Evolutionary conservation across 345 rosid species (phyloP), one percentile per base, ranked within the genome.

Genomic region (Acer saccharum): DNA sequence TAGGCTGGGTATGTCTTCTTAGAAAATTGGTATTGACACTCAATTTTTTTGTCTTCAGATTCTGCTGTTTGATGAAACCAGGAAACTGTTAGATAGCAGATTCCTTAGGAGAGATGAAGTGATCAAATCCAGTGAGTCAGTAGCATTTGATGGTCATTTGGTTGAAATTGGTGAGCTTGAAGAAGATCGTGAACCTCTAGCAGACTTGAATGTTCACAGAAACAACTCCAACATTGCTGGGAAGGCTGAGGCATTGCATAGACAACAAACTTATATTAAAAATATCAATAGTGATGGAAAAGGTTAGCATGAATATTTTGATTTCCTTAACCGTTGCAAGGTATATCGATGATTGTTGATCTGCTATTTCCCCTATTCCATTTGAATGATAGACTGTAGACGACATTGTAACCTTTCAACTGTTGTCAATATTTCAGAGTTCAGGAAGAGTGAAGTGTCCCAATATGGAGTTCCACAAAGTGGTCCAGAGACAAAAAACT

Each of bases 101-200:
- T 88, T 84, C 78, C 85, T 88, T 61, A 83, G 79, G 85, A 87
- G 81, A 81, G 88, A 82, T 79, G 89, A 89, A 80, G 84, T 68
- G 72, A 77, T 89, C 78, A 80, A 70, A 71, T 78, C 87, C 70
- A 86, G 86, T 25, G 87, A 87, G 73, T 85, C 86, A 75, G 68
- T 84, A 73, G 46, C 75, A 65, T 83, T 88, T 76, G 88, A 83
- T 76, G 85, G 80, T 78, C 82, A 87, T 82, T 66, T 87, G 77
- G 92, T 89, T n/a, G 92, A 88, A 65, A 64, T 84, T 63, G 90
- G 88, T 69, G 87, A 84, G 57, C 60, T 55, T 69, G 84, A 73
- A 52, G 79, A 63, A 79, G 63, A 78, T 32, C 25, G 5, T 35
- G 71, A 79, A 66, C 27, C 79, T 55, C 43, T 52, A 2, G 63